phyloP scores from a whole-genome alignment of 371 early-diverging fungal genomes.

The Sanchytrium tribonematis region DNA sequence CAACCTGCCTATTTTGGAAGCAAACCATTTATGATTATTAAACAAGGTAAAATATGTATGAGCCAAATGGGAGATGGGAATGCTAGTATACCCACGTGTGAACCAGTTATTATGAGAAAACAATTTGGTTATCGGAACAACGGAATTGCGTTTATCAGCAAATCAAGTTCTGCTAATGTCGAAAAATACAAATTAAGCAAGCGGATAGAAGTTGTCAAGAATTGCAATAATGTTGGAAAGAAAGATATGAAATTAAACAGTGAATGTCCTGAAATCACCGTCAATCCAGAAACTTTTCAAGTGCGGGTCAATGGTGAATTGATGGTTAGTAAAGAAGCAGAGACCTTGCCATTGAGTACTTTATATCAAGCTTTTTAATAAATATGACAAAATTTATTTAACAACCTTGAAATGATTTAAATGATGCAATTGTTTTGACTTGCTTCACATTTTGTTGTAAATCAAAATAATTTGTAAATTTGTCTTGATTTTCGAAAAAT shows the following conservation, averaged over 20 bases:
- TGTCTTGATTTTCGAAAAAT: too few relatives aligned
- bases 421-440: too few relatives aligned
- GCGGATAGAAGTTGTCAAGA: slow-evolving; percentile 33
- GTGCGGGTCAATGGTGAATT: slow-evolving; percentile 44
- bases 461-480: too few relatives aligned
- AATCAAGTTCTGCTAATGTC: slow-evolving; percentile 10
- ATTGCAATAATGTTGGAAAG: slow-evolving; percentile 42
- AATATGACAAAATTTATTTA: too few relatives aligned
- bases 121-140: slow-evolving; percentile 43
- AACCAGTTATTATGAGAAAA: slow-evolving; percentile 49
- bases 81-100: slow-evolving; percentile 62
- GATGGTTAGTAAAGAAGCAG: slow-evolving; percentile 36
- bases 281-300: slow-evolving; percentile 67
- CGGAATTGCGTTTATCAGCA: slow-evolving; percentile 27
- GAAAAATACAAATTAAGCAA: slow-evolving; percentile 31
- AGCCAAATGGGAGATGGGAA: slow-evolving; percentile 66
- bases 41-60: slow-evolving; percentile 52
- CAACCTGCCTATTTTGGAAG: slow-evolving; percentile 53
- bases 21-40: slow-evolving; percentile 52
- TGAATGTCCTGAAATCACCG: slow-evolving; percentile 34
- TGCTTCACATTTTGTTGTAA: too few relatives aligned
- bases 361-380: too few relatives aligned
- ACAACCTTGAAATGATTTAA: too few relatives aligned
- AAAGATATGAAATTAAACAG: slow-evolving; percentile 58
- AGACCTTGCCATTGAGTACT: slow-evolving; percentile 35